Base-by-base conservation (phyloP, 73 alveolate species). In the Blepharisma japonicum region DNA sequence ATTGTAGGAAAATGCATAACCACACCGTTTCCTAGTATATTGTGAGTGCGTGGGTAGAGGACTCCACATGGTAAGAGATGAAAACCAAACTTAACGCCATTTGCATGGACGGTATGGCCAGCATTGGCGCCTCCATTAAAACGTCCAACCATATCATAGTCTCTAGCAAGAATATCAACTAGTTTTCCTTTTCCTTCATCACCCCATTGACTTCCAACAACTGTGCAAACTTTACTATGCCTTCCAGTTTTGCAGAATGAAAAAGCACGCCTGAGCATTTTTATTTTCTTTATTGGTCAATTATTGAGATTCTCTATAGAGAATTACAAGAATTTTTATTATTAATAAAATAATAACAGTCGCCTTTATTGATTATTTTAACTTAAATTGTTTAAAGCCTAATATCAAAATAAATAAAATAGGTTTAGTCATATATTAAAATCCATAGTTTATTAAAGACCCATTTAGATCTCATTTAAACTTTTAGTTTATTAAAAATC, bases 181-280 rank as follows among this genome's bases (percentile, higher is more conserved):
- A 96, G 89, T 77, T 96, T 96, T 47, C 99, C 99, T 77, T 96
- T 96, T 6, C 99, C 99, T 77, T 96, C 99, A 80, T 96, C 99
- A 3, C 99, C 99, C 99, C 99, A 96, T 79, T 96, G 94, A 66
- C 96, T 77, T 2, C 99, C 99, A 39, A 92, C 93, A 14, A 90
- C 91, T 20, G 88, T 97, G 7, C 91, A 86, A 77, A 94, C 77
- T 66, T 76, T 50, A 27, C 94, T 86, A 6, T 49, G 77, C 27
- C 83, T 56, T 2, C 96, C 96, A 14, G 74, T 61, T 25, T n/a
- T 25, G 87, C 91, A 61, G 14, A 25, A 14, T 8, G 47, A 8
- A 61, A 61, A 61, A 25, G 23, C 42, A 32, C 42, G 23, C 47
- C 74, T 61, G 3, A n/a, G 74, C 74, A 61, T 61, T 61, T 20